Evolutionary conservation across 352 stramenopile species (phyloP).

Genomic region (Phytopythium ostracodes): DNA sequence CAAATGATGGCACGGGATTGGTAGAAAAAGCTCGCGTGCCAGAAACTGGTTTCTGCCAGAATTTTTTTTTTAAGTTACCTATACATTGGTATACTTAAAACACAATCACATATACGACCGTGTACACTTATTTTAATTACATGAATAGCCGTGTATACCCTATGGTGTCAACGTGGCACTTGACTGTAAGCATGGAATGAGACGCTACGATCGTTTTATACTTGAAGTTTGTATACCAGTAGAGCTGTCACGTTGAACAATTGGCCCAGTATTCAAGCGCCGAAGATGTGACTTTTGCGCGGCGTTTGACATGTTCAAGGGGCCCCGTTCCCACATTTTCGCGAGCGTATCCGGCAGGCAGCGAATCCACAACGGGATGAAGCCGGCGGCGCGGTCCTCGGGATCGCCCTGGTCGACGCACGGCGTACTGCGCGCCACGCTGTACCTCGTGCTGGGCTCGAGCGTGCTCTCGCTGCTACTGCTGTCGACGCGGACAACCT

Average conservation of each 20-base stretch:
- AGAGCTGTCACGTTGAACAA: no score
- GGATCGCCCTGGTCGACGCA: conserved; percentile 5
- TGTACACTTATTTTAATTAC: no score
- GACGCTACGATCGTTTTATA: neutral
- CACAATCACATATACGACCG: neutral
- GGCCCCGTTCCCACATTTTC: neutral
- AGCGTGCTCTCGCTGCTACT: conserved; percentile 22
- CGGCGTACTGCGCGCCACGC: conserved; percentile 12
- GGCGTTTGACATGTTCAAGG: neutral
- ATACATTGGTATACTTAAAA: no score
- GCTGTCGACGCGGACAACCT: conserved; percentile 18
- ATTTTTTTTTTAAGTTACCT: no score
- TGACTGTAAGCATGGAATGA: neutral
- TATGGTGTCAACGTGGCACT: conserved; percentile 2
- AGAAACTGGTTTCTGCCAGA: no score
- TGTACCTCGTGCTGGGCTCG: conserved; percentile 14
- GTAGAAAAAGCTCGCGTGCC: no score
- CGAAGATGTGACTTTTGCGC: no score
- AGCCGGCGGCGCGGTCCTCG: neutral
- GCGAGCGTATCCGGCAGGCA: no score
- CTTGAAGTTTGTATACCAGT: neutral
- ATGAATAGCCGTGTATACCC: no score
- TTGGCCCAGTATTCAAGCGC: no score
- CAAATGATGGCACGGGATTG: no score
- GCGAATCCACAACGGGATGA: neutral